These are phyloP conservation scores for Plantago coronopus DNA, from an alignment of 305 asterid species.

Conservation along the genomic window DNA sequence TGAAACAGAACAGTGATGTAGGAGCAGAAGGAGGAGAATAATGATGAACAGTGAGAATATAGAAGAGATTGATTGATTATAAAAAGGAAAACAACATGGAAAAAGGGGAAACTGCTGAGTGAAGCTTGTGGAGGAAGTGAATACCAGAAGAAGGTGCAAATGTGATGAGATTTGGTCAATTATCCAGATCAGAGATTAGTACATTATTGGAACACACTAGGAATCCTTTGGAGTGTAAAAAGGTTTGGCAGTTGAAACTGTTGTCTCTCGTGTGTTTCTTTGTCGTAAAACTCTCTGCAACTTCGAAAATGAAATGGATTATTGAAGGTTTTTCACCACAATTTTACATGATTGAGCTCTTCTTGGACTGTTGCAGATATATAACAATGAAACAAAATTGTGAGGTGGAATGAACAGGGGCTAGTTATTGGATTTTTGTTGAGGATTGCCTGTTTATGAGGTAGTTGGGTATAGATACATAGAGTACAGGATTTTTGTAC, in stretches of 20 bases:
- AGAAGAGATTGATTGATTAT: background rate
- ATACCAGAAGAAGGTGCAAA: slow-evolving; percentile 29
- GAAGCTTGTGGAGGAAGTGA: slow-evolving; percentile 30
- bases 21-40: slow-evolving; percentile 18
- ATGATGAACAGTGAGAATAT: slow-evolving; percentile 10
- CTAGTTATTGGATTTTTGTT: slow-evolving; percentile 7
- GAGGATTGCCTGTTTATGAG: background rate
- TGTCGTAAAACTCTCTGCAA: slow-evolving; percentile 5
- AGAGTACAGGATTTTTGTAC: no score
- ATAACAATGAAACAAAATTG: slow-evolving; percentile 5
- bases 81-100: slow-evolving; percentile 1
- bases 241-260: slow-evolving; percentile 10
- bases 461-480: background rate
- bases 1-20: background rate
- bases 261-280: slow-evolving; percentile 1
- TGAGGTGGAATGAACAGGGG: no score
- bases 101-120: slow-evolving; percentile 5
- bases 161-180: slow-evolving; percentile 20
- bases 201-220: slow-evolving; percentile 6
- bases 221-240: slow-evolving; percentile 19
- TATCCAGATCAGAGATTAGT: slow-evolving; percentile 11
- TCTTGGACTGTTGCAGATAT: slow-evolving; percentile 3
- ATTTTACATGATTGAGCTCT: background rate
- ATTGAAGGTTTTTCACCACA: background rate
- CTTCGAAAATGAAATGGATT: slow-evolving; percentile 2